Conservation (phyloP, 345 rosid genomes). For the Arabidopsis suecica region DNA sequence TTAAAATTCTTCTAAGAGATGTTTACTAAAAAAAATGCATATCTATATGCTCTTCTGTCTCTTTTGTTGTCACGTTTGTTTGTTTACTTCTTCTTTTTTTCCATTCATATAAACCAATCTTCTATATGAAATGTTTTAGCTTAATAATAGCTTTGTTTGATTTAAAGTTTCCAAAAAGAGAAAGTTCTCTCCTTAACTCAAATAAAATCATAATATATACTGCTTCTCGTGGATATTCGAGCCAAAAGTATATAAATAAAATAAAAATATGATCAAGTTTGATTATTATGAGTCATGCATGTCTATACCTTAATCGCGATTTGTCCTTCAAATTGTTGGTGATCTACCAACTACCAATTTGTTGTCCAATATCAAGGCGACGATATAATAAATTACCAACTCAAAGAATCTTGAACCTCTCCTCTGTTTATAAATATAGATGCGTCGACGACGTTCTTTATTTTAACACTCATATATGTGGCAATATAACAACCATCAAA, state of each 20-base stretch:
- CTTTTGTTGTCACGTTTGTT: conserved; percentile 28
- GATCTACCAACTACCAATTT: conserved; percentile 35
- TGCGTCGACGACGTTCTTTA: conserved; percentile 11
- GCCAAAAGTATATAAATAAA: background rate
- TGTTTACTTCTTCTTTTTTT: conserved; percentile 1
- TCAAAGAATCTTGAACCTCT: conserved; percentile 17
- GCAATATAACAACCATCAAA: conserved; percentile 23
- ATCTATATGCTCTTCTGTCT: conserved; percentile 31
- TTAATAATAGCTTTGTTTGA: background rate
- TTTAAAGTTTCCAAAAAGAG: background rate
- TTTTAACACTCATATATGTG: background rate
- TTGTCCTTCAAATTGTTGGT: conserved; percentile 20
- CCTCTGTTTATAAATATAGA: conserved; percentile 21
- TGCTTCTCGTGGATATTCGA: conserved; percentile 14
- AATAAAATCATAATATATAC: background rate
- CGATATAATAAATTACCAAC: background rate
- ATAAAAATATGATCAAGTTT: background rate
- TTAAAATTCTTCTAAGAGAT: conserved; percentile 19
- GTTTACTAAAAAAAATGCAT: conserved; percentile 29
- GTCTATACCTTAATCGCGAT: conserved; percentile 22
- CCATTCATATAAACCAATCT: conserved; percentile 14
- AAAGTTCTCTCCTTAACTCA: background rate
- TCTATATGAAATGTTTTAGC: background rate
- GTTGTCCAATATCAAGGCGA: conserved; percentile 1
- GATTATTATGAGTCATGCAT: conserved; percentile 24